Conservation (phyloP, 2,329 filamentous ascomycete genomes). For the Fusarium tricinctum region DNA sequence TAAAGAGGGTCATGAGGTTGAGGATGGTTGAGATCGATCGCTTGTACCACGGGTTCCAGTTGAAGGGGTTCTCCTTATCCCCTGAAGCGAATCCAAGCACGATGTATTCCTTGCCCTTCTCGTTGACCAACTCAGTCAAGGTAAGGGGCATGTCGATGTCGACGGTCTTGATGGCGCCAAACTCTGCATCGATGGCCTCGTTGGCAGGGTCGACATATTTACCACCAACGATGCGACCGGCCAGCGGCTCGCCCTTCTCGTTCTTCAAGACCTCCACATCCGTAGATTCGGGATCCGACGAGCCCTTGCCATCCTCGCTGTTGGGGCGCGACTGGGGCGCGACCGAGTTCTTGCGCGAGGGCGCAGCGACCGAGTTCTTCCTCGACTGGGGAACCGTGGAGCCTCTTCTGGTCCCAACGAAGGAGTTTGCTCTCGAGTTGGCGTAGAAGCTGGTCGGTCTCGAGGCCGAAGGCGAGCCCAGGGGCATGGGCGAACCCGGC, state of each 20-base stretch:
- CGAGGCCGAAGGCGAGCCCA: conserved; percentile 38
- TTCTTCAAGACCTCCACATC: conserved; percentile 37
- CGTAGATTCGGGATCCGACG: conserved; percentile 34
- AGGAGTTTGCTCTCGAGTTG: conserved; percentile 41
- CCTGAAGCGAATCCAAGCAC: conserved; percentile 42
- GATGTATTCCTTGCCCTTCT: conserved; percentile 42
- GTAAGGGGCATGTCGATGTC: conserved; percentile 44
- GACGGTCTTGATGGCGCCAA: conserved; percentile 40
- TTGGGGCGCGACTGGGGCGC: conserved; percentile 9
- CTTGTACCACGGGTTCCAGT: conserved; percentile 47
- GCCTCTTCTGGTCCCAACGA: conserved; percentile 23
- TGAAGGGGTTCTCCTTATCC: conserved; percentile 44
- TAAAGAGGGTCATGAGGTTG: conserved; percentile 44
- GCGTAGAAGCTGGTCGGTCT: conserved; percentile 43
- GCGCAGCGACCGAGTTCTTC: neutral
- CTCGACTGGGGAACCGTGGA: conserved; percentile 10
- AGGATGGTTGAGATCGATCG: conserved; percentile 43
- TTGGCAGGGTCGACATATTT: conserved; percentile 39
- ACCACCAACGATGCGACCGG: conserved; percentile 41
- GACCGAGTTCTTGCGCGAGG: conserved; percentile 31
- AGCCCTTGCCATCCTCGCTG: conserved; percentile 22
- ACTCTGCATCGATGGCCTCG: conserved; percentile 33
- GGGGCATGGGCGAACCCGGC: conserved; percentile 37
- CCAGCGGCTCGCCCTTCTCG: conserved; percentile 29
- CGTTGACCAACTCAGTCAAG: conserved; percentile 32